Percentiles rank a stretch among this genome's conserved stretches.
Evolutionary conservation across 2,329 filamentous ascomycete genomes (phyloP).

Genomic region (Talaromyces sp.): DNA sequence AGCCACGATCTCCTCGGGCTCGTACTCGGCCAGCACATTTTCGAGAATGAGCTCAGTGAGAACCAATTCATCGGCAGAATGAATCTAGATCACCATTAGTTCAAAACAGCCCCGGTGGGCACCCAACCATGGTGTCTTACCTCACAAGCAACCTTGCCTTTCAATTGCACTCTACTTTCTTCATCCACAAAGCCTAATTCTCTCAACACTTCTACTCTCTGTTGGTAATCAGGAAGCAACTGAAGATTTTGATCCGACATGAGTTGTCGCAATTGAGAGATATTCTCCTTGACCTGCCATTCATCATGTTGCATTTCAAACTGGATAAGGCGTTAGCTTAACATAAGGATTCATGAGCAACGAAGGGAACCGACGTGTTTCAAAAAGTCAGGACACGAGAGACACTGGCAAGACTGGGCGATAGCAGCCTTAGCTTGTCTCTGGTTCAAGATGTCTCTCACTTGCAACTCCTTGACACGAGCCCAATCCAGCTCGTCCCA

Average conservation of each 20-base stretch:
- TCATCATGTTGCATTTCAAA: slow-evolving; percentile 96
- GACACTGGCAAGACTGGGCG: slow-evolving; percentile 60
- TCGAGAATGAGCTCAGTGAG: slow-evolving; percentile 94
- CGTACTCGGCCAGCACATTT: slow-evolving; percentile 91
- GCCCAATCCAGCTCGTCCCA: slow-evolving; percentile 84
- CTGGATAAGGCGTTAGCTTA: slow-evolving; percentile 39
- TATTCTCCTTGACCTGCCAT: slow-evolving; percentile 93
- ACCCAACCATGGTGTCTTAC: slow-evolving; percentile 27
- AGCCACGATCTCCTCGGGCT: slow-evolving; percentile 93
- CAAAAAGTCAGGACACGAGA: slow-evolving; percentile 70
- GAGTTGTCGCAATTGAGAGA: slow-evolving; percentile 75
- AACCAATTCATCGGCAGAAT: slow-evolving; percentile 93
- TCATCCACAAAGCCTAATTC: slow-evolving; percentile 90
- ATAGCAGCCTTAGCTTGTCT: slow-evolving; percentile 58
- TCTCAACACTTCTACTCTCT: slow-evolving; percentile 84
- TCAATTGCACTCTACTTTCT: slow-evolving; percentile 80
- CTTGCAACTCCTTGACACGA: slow-evolving; percentile 73
- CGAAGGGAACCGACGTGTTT: slow-evolving; percentile 66
- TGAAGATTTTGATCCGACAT: slow-evolving; percentile 97
- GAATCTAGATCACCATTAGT: slow-evolving; percentile 52
- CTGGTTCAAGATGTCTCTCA: slow-evolving; percentile 74
- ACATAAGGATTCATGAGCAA: background rate
- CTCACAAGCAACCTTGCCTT: slow-evolving; percentile 97
- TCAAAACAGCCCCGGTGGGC: slow-evolving; percentile 1
- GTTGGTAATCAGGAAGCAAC: slow-evolving; percentile 91